Evolutionary conservation across 371 early-diverging fungal genomes (phyloP).

Genomic region (Rhizopus delemar): DNA sequence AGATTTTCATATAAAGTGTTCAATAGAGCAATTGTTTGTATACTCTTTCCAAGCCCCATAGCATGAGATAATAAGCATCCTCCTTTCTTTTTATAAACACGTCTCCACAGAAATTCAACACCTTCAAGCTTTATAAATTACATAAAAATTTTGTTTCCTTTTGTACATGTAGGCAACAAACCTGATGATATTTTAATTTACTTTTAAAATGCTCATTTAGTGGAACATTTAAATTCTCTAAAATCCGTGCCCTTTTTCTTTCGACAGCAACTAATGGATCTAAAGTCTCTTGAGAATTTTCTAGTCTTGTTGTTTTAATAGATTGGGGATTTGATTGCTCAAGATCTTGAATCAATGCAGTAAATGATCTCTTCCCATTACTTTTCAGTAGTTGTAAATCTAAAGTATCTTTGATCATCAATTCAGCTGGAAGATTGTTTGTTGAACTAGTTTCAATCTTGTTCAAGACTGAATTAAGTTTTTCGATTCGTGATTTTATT

Average conservation of each 20-base stretch:
- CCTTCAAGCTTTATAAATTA: conserved; percentile 53
- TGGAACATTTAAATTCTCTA: background rate
- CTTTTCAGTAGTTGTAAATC: background rate
- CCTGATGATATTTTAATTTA: conserved; percentile 2
- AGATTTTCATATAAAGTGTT: conserved; percentile 63
- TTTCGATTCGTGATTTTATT: background rate
- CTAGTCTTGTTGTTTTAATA: background rate
- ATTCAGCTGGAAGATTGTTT: background rate
- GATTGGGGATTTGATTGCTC: background rate
- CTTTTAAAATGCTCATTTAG: background rate
- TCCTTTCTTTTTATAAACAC: conserved; percentile 61
- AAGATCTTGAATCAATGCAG: background rate
- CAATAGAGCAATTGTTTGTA: conserved; percentile 78
- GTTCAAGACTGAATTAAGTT: background rate
- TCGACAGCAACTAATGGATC: background rate
- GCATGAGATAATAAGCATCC: conserved; percentile 90
- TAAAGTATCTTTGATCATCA: background rate
- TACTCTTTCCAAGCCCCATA: conserved; percentile 85
- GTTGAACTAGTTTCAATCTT: background rate
- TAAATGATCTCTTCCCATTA: background rate
- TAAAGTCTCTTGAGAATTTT: too few species aligned
- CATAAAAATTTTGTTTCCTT: background rate
- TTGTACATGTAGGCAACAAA: conserved; percentile 1
- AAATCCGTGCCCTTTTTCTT: background rate
- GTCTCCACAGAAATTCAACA: conserved; percentile 78